These are phyloP conservation scores for Hanseniaspora opuntiae DNA, from an alignment of 805 yeast genomes.

Conservation along the genomic window DNA sequence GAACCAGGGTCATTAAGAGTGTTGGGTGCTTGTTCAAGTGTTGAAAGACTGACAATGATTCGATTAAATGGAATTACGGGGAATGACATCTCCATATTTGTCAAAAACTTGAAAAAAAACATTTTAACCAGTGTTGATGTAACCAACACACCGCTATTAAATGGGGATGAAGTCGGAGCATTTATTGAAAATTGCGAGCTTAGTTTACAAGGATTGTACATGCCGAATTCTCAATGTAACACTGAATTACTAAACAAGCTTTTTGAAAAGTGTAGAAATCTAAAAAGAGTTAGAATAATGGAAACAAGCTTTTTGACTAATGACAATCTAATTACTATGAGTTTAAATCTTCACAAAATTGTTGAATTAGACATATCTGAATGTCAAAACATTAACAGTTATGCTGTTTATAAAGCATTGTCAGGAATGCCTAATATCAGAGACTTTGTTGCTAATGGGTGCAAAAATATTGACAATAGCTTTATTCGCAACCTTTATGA, in stretches of 20 bases:
- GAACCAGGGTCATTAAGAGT: not conserved
- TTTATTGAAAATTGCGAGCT: constrained; percentile 3
- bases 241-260: not conserved
- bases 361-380: constrained; percentile 10
- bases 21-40: not conserved
- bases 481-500: not conserved
- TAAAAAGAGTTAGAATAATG: constrained; percentile 5
- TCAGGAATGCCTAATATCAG: constrained; percentile 1
- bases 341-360: not conserved
- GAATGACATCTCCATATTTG: not conserved
- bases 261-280: not conserved
- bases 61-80: not conserved
- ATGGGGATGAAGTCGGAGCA: not conserved
- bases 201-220: constrained; percentile 7
- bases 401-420: not conserved
- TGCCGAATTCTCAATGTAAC: constrained; percentile 1
- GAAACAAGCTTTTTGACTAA: not conserved
- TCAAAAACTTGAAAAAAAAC: not conserved
- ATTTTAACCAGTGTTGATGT: constrained; percentile 10
- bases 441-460: constrained; percentile 6
- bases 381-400: not conserved
- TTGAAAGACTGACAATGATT: constrained; percentile 7
- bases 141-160: not conserved
- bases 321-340: not conserved
- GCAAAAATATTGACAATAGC: constrained; percentile 5